Percentiles rank a stretch among this genome's conserved stretches.
phyloP scores from a whole-genome alignment of 352 stramenopile genomes.

The Halophytophthora polymorphica region DNA sequence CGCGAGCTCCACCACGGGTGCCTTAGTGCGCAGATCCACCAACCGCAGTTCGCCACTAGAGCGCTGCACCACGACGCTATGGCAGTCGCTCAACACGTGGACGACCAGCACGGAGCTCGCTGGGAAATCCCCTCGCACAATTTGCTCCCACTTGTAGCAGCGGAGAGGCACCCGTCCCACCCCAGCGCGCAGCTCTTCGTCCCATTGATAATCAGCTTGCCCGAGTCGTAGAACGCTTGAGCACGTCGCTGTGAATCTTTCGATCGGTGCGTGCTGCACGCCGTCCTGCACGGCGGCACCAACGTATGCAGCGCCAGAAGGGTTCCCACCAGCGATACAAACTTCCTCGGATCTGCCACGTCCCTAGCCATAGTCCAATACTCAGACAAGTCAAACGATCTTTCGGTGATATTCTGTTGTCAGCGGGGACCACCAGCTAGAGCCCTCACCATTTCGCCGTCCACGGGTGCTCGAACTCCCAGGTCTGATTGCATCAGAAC shows the following conservation, averaged over 20 bases:
- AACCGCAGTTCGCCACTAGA: constrained; percentile 45
- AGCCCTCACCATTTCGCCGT: constrained; percentile 24
- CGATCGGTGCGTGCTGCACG: constrained; percentile 20
- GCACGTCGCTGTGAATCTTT: constrained; percentile 34
- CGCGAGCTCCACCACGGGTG: constrained; percentile 32
- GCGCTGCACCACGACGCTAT: constrained; percentile 34
- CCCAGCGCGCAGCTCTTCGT: constrained; percentile 37
- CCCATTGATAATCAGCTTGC: constrained; percentile 45
- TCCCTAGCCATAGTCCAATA: constrained; percentile 13
- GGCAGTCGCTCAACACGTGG: constrained; percentile 37
- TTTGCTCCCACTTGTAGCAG: constrained; percentile 19
- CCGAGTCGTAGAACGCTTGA: constrained; percentile 37
- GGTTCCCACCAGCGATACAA: constrained; percentile 26
- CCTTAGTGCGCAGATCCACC: constrained; percentile 43
- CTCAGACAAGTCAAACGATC: no score
- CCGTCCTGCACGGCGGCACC: constrained; percentile 7
- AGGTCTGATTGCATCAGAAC: constrained; percentile 7
- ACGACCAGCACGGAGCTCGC: constrained; percentile 30
- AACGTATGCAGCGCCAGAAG: constrained; percentile 20
- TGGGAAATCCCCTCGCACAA: constrained; percentile 1
- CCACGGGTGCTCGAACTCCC: constrained; percentile 26
- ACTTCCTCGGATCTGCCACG: constrained; percentile 16
- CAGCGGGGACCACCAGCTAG: no score
- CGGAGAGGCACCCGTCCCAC: constrained; percentile 37
- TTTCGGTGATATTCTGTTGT: no score